Base-by-base conservation (phyloP, 495 filamentous ascomycete species). In the Xylaria scruposa region DNA sequence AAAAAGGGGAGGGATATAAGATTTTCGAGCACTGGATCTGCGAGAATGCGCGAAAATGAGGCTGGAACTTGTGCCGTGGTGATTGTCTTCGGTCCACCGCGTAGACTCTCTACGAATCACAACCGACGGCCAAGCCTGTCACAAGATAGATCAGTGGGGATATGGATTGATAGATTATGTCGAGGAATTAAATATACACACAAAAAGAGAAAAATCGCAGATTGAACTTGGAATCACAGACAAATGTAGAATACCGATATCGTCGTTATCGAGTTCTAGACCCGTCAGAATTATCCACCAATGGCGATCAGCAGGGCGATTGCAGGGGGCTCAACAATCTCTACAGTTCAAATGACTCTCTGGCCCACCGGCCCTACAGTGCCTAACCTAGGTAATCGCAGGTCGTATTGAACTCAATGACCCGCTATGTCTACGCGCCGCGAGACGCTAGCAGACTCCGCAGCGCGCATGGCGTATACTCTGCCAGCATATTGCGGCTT, bases 341-440 rank as follows among this genome's bases (percentile, higher is more conserved):
- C 51, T 69, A 69, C 54, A 46, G 38, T 29, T 61, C 67, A 69
- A 61, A 47, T 69, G 67, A 69, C 67, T 47, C 44, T 49, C 42
- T 19, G 67, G 29, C 56, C 53, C 67, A 61, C 60, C 38, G 13
- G 21, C 4, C 51, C 10, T 15, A 15, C 15, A 59, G 54, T n/a
- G 6, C 13, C 8, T 21, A 13, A 13, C 21, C n/a, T 24, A 26
- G 49, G 21, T 51, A 51, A 9, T 19, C 4, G 17, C 19, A 49
- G 46, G 51, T 21, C 9, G 56, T 33, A 36, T 10, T n/a, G 56
- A 59, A 59, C 56, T 59, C 56, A 21, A 31, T 59, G 56, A 19
- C 56, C 56, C 56, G 9, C 56, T 36, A 19, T 29, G 31, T 38
- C 33, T 19, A 59, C 54, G 15, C 29, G 36, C 17, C 59, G 59